Percentiles rank a stretch among this genome's conserved stretches.
Conservation (phyloP, 768 basidiomycete genomes). For the Rhodosporidiobolus sp. region DNA sequence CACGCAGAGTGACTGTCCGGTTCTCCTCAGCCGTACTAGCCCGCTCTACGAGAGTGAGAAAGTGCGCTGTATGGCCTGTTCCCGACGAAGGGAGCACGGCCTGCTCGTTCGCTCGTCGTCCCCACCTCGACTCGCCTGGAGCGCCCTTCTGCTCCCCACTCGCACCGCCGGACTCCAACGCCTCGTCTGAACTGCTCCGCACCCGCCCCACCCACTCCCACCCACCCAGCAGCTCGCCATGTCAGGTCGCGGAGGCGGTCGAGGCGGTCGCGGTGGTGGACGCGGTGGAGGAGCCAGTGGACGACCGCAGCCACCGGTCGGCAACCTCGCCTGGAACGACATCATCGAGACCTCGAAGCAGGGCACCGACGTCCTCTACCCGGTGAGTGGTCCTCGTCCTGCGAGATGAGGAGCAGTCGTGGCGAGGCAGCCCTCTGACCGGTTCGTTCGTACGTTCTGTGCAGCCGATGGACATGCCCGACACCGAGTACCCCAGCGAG, state of each 20-base stretch:
- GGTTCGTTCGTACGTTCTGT: too few relatives aligned
- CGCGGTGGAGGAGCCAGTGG: slow-evolving; percentile 25
- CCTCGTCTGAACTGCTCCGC: neutral
- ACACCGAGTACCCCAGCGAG: slow-evolving; percentile 26
- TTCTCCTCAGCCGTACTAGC: too few relatives aligned
- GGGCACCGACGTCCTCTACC: slow-evolving; percentile 36
- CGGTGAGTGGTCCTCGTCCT: slow-evolving; percentile 5
- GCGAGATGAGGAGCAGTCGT: neutral
- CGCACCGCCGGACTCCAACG: too few relatives aligned
- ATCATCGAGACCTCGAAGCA: slow-evolving; percentile 28
- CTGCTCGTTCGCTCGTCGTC: too few relatives aligned
- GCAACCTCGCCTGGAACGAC: slow-evolving; percentile 25
- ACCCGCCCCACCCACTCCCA: neutral
- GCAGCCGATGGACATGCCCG: slow-evolving; percentile 30
- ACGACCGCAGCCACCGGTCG: slow-evolving; percentile 24
- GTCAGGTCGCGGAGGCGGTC: slow-evolving; percentile 27
- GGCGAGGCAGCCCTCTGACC: too few relatives aligned
- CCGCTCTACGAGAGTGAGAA: too few relatives aligned
- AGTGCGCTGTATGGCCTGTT: too few relatives aligned
- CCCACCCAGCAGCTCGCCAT: neutral
- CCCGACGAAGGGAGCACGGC: too few relatives aligned
- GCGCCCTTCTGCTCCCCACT: too few relatives aligned
- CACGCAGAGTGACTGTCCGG: too few relatives aligned
- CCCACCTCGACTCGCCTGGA: too few relatives aligned
- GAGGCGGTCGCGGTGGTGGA: slow-evolving; percentile 30